Evolutionary conservation across 352 stramenopile genomes (phyloP), one percentile per base, ranked within the genome.

Genomic region (Aphanomyces cochlioides): DNA sequence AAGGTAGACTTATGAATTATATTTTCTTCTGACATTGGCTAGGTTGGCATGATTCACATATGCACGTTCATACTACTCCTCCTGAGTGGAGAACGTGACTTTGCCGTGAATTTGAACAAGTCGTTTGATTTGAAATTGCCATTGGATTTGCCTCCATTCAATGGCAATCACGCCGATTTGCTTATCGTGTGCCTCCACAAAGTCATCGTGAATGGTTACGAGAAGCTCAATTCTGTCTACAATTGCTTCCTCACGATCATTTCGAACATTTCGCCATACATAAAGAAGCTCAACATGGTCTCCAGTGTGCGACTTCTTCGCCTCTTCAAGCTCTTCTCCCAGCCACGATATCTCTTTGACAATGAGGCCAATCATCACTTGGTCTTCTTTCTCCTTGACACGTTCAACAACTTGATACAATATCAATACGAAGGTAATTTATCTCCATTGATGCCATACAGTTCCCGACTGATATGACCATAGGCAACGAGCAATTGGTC

Each of bases 341-440:
- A 96, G 73, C 93, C 93, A 5, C 74, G 89, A 41, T 96, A 92
- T 67, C 78, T 99, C 8, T 98, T 98, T 70, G 89, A 95, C 69
- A 95, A 96, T 59, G 95, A 99, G 68, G 95, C 93, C 17, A 98
- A 98, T 67, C 90, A 98, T 75, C 83, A 93, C 56, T 89, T 99
- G 65, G 85, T 99, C 34, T 97, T 96, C 36, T 93, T 99, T 47
- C 73, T 99, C 50, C 82, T 99, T 39, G 96, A 99, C 79, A 95
- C 98, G 5, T 99, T 99, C 75, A 98, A 99, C 81, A 99, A 99
- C 79, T 97, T 99, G 59, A 98, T 99, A 73, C 97, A 99, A 85
- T 99, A 99, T 73, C 97, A 99, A 78, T 98, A 96, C 71, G 82
- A 85, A 57, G 67, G 67, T 70, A 28, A 28, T 28, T 28, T 2